Base-by-base conservation (phyloP, 2,329 filamentous ascomycete species). In the Chaetomium strumarium region DNA sequence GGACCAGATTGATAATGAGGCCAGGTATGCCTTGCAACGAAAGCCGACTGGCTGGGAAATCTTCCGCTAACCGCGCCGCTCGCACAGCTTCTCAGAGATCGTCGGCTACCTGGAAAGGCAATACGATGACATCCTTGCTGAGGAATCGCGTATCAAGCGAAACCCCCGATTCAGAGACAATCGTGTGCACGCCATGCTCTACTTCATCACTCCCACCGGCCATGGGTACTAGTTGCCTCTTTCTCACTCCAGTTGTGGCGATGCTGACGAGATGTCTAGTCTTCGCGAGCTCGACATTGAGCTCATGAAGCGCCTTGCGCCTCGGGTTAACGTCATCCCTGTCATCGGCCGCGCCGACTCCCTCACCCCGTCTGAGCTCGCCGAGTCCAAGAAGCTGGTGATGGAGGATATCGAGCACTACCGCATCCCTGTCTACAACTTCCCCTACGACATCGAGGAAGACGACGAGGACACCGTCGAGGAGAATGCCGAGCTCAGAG, bases 331-430 rank as follows among this genome's bases (percentile, higher is more conserved):
- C 72, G 93, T 99, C 63, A 99, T 99, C 62, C 93, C 93, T 59
- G 93, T 99, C 65, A 96, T 99, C 70, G 93, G 93, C 68, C 96
- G 96, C 72, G 93, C 93, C 69, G 93, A 99, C 72, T 95, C 93
- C 19, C 85, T 99, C 58, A 99, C 93, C 52, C 93, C 93, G 37
- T 86, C 89, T 62, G 93, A 99, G 77, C 81, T 99, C 59, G 93
- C 93, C 62, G 93, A 99, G 75, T 97, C 92, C 63, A 99, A 99
- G 84, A 99, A 97, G 81, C 83, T 99, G 57, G 91, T 99, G 68
- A 99, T 99, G 93, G 93, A 99, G 78, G 93, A 99, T 70, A 99
- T 99, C 64, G 93, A 99, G 76, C 93, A 99, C 75, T 99, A 99
- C 79, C 88, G 93, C 69, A 99, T 99, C 64, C 93, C 93, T 43